Evolutionary conservation across 352 stramenopile species (phyloP), one percentile per base, ranked within the genome.

Genomic region (Globisporangium middletonii): DNA sequence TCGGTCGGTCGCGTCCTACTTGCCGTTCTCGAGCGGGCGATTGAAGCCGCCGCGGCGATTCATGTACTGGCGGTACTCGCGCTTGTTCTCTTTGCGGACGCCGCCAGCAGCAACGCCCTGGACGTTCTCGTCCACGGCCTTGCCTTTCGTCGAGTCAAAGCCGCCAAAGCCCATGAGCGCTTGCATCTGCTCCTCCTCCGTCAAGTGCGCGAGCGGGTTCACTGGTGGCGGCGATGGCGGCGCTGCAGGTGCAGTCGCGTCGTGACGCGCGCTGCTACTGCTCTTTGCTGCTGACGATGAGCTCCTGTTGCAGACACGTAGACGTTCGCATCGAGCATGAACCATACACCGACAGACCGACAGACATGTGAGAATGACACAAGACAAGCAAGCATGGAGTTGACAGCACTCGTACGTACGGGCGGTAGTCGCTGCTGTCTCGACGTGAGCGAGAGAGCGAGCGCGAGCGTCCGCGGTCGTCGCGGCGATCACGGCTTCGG

Each of bases 61-160:
- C 95, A 98, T 99, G 72, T 98, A 98, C 72, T 99, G 94, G 27
- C 96, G 76, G 78, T 98, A 98, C 67, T 98, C 94, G 43, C 94
- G 76, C 63, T 96, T 96, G 56, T 85, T 96, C 60, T 97, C 95
- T 49, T 94, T 96, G 44, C 82, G 75, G 11, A 80, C 73, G 5
- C 77, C 87, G 12, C 96, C 96, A 33, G 72, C 65, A 1, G 94
- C 94, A 0, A 88, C 79, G 19, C 79, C 77, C 0, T 65, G 73
- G 42, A 87, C 56, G 75, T 99, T 99, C 68, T 98, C 94, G 12
- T 92, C 77, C n/a, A 99, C 92, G 2, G 63, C 55, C 56, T 96
- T 89, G 57, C 88, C 92, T 66, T 98, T 98, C 45, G 91, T 99
- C 16, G 86, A 92, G 60, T 92, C 88, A 72, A 99, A 99, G 53